Evolutionary conservation across 163 green algal genomes (phyloP).

Genomic region (Volvox carteri): DNA sequence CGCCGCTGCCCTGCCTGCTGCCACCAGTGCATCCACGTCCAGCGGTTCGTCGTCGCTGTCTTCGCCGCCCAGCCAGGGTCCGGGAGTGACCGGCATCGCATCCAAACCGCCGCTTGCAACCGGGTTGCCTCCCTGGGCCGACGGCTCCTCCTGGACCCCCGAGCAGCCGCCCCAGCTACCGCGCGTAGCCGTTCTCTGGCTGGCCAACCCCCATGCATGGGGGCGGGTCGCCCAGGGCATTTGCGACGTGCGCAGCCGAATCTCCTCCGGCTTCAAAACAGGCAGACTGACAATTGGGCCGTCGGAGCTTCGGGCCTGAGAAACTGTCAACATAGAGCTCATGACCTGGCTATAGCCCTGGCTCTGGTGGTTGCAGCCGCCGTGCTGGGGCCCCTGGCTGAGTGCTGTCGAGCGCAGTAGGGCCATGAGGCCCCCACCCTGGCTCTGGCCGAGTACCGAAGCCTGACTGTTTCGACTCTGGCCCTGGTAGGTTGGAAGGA

Average conservation of each 20-base stretch:
- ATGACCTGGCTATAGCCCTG: neutral
- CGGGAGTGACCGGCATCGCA: conserved; percentile 31
- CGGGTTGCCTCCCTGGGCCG: neutral
- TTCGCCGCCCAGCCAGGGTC: neutral
- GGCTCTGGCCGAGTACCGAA: neutral
- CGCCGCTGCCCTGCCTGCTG: conserved; percentile 11
- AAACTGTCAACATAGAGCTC: neutral
- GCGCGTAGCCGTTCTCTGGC: neutral
- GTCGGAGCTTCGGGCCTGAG: neutral
- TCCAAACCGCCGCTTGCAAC: neutral
- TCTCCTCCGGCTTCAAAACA: conserved; percentile 3
- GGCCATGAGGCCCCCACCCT: neutral
- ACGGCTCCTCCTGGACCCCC: too few species aligned
- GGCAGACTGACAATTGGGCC: too few species aligned
- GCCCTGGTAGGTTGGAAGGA: neutral
- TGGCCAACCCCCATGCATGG: too few species aligned
- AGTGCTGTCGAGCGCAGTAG: neutral
- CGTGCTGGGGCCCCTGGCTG: too few species aligned
- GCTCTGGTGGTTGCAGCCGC: neutral
- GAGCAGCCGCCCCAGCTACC: neutral
- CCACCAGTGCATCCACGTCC: conserved; percentile 4
- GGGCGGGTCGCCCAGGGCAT: conserved; percentile 14
- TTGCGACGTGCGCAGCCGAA: conserved; percentile 11
- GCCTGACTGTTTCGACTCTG: neutral
- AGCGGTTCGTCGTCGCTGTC: conserved; percentile 15